These are phyloP conservation scores for Penicillium sp. DNA, from an alignment of 2,329 filamentous ascomycete species.

Conservation along the genomic window DNA sequence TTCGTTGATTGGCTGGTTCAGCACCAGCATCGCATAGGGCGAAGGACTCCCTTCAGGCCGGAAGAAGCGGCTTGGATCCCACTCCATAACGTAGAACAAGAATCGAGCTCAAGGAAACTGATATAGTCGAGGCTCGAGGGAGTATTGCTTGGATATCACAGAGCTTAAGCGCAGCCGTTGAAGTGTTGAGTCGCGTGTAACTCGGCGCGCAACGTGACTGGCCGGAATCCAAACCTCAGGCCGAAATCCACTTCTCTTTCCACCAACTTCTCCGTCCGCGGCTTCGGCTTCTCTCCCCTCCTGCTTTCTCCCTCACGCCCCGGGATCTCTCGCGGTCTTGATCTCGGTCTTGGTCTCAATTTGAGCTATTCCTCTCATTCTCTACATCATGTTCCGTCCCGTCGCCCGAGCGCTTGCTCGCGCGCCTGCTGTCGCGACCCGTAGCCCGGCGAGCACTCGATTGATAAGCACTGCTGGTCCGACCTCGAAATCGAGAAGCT, in stretches of 20 bases:
- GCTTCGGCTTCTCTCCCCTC: slow-evolving; percentile 20
- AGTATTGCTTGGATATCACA: neutral
- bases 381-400: slow-evolving; percentile 58
- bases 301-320: slow-evolving; percentile 17
- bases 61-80: slow-evolving; percentile 52
- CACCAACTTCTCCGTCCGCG: slow-evolving; percentile 33
- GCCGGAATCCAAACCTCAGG: slow-evolving; percentile 30
- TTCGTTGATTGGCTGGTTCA: slow-evolving; percentile 66
- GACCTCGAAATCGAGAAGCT: slow-evolving; percentile 73
- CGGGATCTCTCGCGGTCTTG: slow-evolving; percentile 24
- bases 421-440: slow-evolving; percentile 40
- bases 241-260: slow-evolving; percentile 34
- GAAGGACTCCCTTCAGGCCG: slow-evolving; percentile 33
- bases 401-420: slow-evolving; percentile 55
- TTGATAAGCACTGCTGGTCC: slow-evolving; percentile 60
- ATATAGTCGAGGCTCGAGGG: neutral
- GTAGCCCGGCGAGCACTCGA: slow-evolving; percentile 47
- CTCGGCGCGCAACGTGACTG: slow-evolving; percentile 35
- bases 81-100: slow-evolving; percentile 37
- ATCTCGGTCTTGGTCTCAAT: slow-evolving; percentile 12
- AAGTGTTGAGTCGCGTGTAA: slow-evolving; percentile 19
- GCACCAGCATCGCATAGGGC: slow-evolving; percentile 59
- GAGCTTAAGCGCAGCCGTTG: neutral
- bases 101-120: neutral
- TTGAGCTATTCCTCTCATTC: slow-evolving; percentile 16